Base-by-base conservation (phyloP, 805 yeast species). In the Candida tallmaniae region DNA sequence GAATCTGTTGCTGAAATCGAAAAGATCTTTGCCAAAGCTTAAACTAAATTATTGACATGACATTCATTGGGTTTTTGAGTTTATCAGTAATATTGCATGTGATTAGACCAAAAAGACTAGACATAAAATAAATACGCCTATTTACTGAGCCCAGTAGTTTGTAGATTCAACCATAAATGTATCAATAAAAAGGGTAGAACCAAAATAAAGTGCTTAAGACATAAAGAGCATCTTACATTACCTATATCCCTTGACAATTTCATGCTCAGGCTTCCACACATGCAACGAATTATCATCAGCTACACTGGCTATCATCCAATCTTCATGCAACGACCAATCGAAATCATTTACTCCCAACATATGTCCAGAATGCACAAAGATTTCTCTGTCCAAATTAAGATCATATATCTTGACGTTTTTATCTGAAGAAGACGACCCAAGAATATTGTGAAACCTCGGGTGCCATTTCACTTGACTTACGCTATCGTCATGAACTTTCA, bases 1-100 rank as follows among this genome's bases (percentile, higher is more conserved):
- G 97, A 93, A 74, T 78, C 97, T 50, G 82, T 93, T 51, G 74
- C 84, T 55, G 97, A 93, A 57, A 75, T 90, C 54, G 98, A 93
- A 78, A 82, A 77, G 65, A 68, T 83, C 63, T 87, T 87, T 52
- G 71, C 80, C 40, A 64, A 62, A 57, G 47, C 47, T 29, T 44
- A 44, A 26, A 13, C 23, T 21, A 8, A n/a, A n/a, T n/a, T n/a
- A n/a, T n/a, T n/a, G n/a, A n/a, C n/a, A n/a, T n/a, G n/a, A n/a
- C n/a, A n/a, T 8, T 11, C 30, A 29, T 29, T 18, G 23, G 23
- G 23, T n/a, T n/a, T n/a, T n/a, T n/a, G n/a, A n/a, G n/a, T n/a
- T n/a, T n/a, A n/a, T n/a, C n/a, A n/a, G 10, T 8, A 21, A 9
- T 9, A 21, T 9, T 21, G 11, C 8, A 21, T 21, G 23, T 9